phyloP scores from a whole-genome alignment of 2,329 filamentous ascomycete species.

The Sarocladiaceae sp. region DNA sequence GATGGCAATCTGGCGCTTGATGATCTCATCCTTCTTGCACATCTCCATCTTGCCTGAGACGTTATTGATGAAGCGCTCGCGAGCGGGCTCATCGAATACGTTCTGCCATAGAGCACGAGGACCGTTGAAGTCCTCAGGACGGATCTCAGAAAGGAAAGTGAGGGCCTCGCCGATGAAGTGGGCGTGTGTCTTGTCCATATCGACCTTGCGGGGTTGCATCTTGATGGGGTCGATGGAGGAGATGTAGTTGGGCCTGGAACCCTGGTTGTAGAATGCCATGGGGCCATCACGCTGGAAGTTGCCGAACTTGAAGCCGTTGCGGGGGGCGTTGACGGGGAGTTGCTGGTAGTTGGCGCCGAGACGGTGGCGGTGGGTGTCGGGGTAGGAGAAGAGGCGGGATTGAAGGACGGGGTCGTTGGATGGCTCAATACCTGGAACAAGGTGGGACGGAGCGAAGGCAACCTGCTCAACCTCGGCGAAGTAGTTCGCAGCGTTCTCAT shows the following conservation, averaged over 20 bases:
- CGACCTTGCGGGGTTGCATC: slow-evolving; percentile 28
- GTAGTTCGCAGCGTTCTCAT: slow-evolving; percentile 63
- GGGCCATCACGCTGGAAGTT: slow-evolving; percentile 60
- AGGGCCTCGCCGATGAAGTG: slow-evolving; percentile 34
- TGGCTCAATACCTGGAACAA: slow-evolving; percentile 60
- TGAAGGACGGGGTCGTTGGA: slow-evolving; percentile 61
- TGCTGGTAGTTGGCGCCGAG: slow-evolving; percentile 62
- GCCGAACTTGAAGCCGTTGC: slow-evolving; percentile 42
- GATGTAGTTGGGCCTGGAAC: slow-evolving; percentile 14
- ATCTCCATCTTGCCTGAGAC: slow-evolving; percentile 57
- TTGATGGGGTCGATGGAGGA: slow-evolving; percentile 26
- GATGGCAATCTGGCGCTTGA: slow-evolving; percentile 62
- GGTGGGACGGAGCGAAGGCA: slow-evolving; percentile 59
- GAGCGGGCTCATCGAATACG: slow-evolving; percentile 55
- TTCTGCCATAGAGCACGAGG: slow-evolving; percentile 57
- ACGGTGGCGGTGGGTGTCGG: slow-evolving; percentile 60
- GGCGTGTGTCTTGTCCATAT: slow-evolving; percentile 32
- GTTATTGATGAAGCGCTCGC: slow-evolving; percentile 55
- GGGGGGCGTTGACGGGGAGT: slow-evolving; percentile 57
- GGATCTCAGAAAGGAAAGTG: slow-evolving; percentile 32
- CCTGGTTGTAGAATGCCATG: slow-evolving; percentile 47
- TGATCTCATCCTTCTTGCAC: slow-evolving; percentile 53
- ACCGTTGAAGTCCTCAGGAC: slow-evolving; percentile 37
- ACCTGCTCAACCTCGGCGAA: slow-evolving; percentile 67
- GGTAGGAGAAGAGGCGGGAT: slow-evolving; percentile 56